A percentile compares a stretch with the other conserved stretches of the same genome.
Conservation (phyloP, 257 asterid genomes). For the Solanum appendiculatum region DNA sequence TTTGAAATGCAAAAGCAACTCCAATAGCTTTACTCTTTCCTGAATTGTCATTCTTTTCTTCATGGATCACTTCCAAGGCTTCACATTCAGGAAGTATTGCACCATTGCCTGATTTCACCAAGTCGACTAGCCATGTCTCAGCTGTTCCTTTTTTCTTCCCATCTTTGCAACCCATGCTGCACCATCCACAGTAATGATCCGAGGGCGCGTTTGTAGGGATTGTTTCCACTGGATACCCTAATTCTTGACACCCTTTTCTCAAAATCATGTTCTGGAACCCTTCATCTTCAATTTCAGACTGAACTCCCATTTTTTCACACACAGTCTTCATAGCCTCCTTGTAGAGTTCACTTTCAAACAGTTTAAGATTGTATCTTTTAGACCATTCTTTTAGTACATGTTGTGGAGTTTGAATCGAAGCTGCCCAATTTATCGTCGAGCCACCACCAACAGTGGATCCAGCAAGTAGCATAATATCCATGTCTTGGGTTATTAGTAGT, state of each 20-base stretch:
- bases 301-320: constrained; percentile 55
- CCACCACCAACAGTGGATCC: constrained; percentile 94
- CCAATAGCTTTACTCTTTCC: constrained; percentile 31
- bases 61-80: constrained; percentile 33
- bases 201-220: constrained; percentile 54
- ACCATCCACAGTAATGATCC: constrained; percentile 83
- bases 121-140: constrained; percentile 73
- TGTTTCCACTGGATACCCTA: constrained; percentile 44
- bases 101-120: constrained; percentile 65
- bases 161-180: constrained; percentile 70
- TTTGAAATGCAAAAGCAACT: constrained; percentile 34
- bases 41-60: neutral
- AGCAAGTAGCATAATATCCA: constrained; percentile 59
- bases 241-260: constrained; percentile 66
- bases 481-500: constrained; percentile 21
- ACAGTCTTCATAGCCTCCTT: constrained; percentile 40
- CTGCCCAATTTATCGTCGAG: constrained; percentile 77
- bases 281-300: constrained; percentile 28
- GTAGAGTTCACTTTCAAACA: constrained; percentile 26
- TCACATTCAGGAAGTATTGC: constrained; percentile 53
- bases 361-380: constrained; percentile 14
- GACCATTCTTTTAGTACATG: constrained; percentile 72
- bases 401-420: constrained; percentile 61
- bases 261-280: constrained; percentile 63
- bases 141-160: constrained; percentile 61